Conservation (phyloP, 2,329 filamentous ascomycete genomes). For the Xylaria polymorpha region DNA sequence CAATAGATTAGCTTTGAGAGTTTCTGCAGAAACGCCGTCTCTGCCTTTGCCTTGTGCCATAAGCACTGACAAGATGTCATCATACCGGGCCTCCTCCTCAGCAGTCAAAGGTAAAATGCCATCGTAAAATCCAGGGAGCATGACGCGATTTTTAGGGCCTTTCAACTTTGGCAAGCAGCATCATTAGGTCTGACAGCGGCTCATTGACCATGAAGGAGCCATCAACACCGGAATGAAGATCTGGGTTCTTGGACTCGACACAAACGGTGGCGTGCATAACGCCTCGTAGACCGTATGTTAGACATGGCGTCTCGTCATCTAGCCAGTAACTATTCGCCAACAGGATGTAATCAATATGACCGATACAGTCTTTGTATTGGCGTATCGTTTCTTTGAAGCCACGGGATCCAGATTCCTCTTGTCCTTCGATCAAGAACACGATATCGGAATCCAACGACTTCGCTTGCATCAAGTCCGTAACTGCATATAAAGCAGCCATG, state of each 20-base stretch:
- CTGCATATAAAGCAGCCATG: constrained; percentile 91
- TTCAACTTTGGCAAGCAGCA: constrained; percentile 85
- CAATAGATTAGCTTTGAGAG: constrained; percentile 88
- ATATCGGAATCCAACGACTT: constrained; percentile 88
- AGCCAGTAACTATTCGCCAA: constrained; percentile 99
- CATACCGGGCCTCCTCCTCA: constrained; percentile 82
- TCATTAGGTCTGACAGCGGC: constrained; percentile 88
- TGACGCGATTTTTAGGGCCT: constrained; percentile 80
- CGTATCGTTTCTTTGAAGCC: constrained; percentile 88
- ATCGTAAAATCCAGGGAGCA: constrained; percentile 90
- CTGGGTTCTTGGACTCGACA: constrained; percentile 85
- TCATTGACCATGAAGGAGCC: constrained; percentile 91
- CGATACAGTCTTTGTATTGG: constrained; percentile 84
- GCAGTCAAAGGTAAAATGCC: constrained; percentile 79
- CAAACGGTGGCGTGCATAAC: constrained; percentile 94
- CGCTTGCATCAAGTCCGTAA: constrained; percentile 87
- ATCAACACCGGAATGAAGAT: constrained; percentile 96
- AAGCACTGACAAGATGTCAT: constrained; percentile 83
- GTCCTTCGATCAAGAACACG: constrained; percentile 93
- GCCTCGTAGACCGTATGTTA: constrained; percentile 93
- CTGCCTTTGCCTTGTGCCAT: constrained; percentile 75
- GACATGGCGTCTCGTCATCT: constrained; percentile 92
- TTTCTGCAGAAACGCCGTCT: constrained; percentile 63
- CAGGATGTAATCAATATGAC: constrained; percentile 91
- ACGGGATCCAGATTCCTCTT: constrained; percentile 93